Evolutionary conservation across 1,284 basidiomycete species (phyloP).

Genomic region (Moniliella sp.): DNA sequence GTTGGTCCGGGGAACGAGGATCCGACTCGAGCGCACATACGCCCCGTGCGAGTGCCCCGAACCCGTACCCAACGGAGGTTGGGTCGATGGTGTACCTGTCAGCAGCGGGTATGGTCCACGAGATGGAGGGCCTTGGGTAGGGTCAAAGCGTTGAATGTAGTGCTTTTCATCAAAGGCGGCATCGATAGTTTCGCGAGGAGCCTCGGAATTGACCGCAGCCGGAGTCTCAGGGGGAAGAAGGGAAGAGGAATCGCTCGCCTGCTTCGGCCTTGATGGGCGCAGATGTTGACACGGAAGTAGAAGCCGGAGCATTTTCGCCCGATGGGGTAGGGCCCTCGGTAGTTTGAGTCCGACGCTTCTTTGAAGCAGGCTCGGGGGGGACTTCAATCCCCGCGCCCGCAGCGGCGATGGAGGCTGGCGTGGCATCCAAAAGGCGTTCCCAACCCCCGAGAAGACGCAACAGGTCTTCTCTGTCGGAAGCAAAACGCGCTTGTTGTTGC

Average conservation of each 20-base stretch:
- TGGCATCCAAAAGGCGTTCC: constrained; percentile 9
- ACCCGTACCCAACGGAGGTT: constrained; percentile 17
- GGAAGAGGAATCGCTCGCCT: too few relatives aligned
- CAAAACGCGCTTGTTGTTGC: constrained; percentile 71
- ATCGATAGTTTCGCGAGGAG: not conserved
- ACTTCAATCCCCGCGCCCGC: constrained; percentile 21
- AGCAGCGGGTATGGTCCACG: constrained; percentile 23
- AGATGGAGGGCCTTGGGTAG: constrained; percentile 3
- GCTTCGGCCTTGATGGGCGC: constrained; percentile 16
- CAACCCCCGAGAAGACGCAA: constrained; percentile 48
- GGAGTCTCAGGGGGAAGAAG: too few relatives aligned
- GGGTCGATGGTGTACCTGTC: constrained; percentile 21
- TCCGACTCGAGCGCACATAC: constrained; percentile 26
- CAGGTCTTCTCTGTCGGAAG: constrained; percentile 69
- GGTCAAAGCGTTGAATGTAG: constrained; percentile 22
- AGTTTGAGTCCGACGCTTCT: constrained; percentile 1
- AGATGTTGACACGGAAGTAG: constrained; percentile 9
- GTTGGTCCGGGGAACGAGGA: constrained; percentile 23
- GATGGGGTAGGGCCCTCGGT: constrained; percentile 2
- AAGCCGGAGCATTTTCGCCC: constrained; percentile 1
- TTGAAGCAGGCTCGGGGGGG: constrained; percentile 1
- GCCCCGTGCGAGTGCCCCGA: constrained; percentile 19
- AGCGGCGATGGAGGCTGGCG: constrained; percentile 9
- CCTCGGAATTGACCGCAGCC: constrained; percentile 6
- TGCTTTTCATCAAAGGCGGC: constrained; percentile 16